These are phyloP conservation scores for Beta macrorhiza DNA, from an alignment of 179 eudicot genomes.

Conservation along the genomic window DNA sequence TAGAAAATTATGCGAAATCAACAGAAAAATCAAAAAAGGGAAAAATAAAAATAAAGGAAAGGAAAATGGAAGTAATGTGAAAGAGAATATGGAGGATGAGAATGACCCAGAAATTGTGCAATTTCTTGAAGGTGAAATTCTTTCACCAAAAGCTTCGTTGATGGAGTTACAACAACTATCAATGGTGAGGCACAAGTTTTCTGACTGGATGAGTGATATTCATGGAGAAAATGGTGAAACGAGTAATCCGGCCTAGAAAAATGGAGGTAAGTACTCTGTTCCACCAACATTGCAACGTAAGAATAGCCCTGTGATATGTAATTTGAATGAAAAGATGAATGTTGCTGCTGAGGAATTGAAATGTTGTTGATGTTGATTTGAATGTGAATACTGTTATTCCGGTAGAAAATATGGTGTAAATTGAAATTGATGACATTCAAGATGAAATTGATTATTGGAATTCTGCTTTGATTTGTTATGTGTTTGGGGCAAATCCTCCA, in stretches of 20 bases:
- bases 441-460: not conserved
- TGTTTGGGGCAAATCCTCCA: not conserved
- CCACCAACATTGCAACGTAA: not conserved
- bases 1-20: too few species aligned
- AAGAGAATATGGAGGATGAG: too few species aligned
- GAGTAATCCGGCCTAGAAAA: not conserved
- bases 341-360: not conserved
- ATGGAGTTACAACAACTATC: not conserved
- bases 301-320: not conserved
- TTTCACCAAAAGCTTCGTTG: not conserved
- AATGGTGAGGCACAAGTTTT: not conserved
- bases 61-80: too few species aligned
- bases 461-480: not conserved
- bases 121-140: too few species aligned
- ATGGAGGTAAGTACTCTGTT: too few species aligned
- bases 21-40: too few species aligned
- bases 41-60: too few species aligned
- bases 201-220: not conserved
- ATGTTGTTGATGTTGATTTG: not conserved
- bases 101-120: too few species aligned
- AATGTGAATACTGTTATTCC: too few species aligned
- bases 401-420: too few species aligned
- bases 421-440: not conserved
- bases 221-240: not conserved
- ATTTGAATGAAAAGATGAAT: not conserved